phyloP scores from a whole-genome alignment of 768 basidiomycete species.

The Collybiopsis luxurians region DNA sequence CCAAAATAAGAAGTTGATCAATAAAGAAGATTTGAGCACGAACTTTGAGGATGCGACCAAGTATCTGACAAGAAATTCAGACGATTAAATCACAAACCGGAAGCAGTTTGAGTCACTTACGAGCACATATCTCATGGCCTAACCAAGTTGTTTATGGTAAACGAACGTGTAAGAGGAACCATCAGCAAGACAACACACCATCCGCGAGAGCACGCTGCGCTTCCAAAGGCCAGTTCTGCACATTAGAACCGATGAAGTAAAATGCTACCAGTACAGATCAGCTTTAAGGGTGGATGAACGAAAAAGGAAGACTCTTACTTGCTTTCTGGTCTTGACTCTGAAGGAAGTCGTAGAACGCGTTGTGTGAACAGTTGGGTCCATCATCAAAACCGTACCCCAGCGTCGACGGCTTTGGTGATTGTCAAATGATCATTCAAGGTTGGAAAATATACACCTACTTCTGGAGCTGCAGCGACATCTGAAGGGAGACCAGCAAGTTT shows the following conservation, averaged over 20 bases:
- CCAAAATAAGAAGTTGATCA: background rate
- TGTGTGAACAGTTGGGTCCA: slow-evolving; percentile 65
- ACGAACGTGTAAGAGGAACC: background rate
- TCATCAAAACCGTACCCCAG: slow-evolving; percentile 64
- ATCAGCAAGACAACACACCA: slow-evolving; percentile 27
- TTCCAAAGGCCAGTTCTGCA: slow-evolving; percentile 54
- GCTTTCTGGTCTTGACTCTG: slow-evolving; percentile 54
- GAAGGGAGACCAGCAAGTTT: slow-evolving; percentile 39
- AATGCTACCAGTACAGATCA: slow-evolving; percentile 40
- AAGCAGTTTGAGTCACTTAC: slow-evolving; percentile 36
- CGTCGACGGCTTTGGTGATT: slow-evolving; percentile 40
- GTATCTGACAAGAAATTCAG: slow-evolving; percentile 32
- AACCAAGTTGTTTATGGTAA: background rate
- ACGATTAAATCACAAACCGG: background rate
- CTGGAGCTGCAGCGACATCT: slow-evolving; percentile 46
- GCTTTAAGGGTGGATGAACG: background rate
- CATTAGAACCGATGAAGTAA: slow-evolving; percentile 62
- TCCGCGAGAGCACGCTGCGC: slow-evolving; percentile 51
- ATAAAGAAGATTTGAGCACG: slow-evolving; percentile 19
- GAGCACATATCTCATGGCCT: slow-evolving; percentile 60
- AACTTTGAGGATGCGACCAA: slow-evolving; percentile 60
- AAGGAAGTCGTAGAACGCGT: slow-evolving; percentile 58
- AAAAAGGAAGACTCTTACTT: slow-evolving; percentile 24
- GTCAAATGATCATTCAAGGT: background rate
- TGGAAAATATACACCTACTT: slow-evolving; percentile 26